Conservation (phyloP, 129 eudicot species). For the Oenanthe sinensis region DNA sequence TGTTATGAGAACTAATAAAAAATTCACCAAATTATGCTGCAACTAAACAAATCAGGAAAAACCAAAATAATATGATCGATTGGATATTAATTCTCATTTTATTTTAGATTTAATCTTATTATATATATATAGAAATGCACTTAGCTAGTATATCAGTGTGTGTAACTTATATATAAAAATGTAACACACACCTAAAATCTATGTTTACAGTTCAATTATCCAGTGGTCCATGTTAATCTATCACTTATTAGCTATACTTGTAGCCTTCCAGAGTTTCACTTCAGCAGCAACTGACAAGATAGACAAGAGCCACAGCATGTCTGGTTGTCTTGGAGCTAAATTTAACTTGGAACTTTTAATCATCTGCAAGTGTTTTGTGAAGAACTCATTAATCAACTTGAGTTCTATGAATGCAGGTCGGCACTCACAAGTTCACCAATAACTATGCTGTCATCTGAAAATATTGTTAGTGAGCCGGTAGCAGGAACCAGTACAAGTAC, state of each 20-base stretch:
- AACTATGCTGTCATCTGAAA: slow-evolving; percentile 37
- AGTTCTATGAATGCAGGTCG: slow-evolving; percentile 35
- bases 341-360: too few species aligned
- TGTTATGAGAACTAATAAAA: too few species aligned
- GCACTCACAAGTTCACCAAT: slow-evolving; percentile 31
- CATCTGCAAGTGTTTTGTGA: neutral
- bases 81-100: neutral
- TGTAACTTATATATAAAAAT: too few species aligned
- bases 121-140: too few species aligned
- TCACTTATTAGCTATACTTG: neutral
- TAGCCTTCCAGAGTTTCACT: neutral
- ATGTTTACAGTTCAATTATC: neutral
- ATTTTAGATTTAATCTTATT: too few species aligned
- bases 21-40: too few species aligned
- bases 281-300: neutral
- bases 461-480: slow-evolving; percentile 35
- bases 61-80: neutral
- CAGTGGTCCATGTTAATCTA: neutral
- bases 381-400: neutral
- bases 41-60: too few species aligned
- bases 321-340: neutral
- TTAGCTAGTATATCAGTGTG: neutral
- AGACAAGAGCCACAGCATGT: neutral
- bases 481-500: slow-evolving; percentile 62
- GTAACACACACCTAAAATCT: neutral